phyloP scores from a whole-genome alignment of 495 filamentous ascomycete species.

The Evernia prunastri region DNA sequence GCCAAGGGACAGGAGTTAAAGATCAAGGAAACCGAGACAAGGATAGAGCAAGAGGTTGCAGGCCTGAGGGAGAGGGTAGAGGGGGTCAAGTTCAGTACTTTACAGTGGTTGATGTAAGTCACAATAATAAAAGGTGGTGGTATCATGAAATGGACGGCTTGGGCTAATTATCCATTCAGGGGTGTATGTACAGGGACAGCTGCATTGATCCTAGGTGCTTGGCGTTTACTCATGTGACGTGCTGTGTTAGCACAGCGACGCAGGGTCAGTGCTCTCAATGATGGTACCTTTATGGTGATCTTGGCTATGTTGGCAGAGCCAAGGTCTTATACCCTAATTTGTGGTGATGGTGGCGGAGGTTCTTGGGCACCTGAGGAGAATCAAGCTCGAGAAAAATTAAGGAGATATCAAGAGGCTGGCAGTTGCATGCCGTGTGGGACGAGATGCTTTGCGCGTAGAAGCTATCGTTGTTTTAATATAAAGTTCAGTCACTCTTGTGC shows the following conservation, averaged over 20 bases:
- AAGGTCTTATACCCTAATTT: background rate
- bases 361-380: background rate
- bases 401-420: background rate
- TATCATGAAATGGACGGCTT: slow-evolving; percentile 27
- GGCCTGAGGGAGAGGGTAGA: slow-evolving; percentile 85
- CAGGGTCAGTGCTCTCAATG: background rate
- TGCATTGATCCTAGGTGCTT: slow-evolving; percentile 89
- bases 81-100: slow-evolving; percentile 92
- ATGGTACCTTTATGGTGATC: background rate
- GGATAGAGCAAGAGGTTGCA: slow-evolving; percentile 97
- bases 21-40: slow-evolving; percentile 96
- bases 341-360: background rate
- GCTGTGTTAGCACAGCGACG: background rate
- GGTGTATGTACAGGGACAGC: slow-evolving; percentile 94
- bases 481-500: background rate
- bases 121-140: background rate
- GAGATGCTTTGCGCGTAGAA: background rate
- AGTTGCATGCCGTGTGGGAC: background rate
- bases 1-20: slow-evolving; percentile 95
- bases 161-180: slow-evolving; percentile 33
- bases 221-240: slow-evolving; percentile 70
- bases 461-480: background rate
- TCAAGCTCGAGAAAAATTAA: background rate
- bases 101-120: slow-evolving; percentile 89
- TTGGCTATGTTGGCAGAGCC: background rate